phyloP scores from a whole-genome alignment of 1,284 basidiomycete genomes.

The Filobasidium uniguttulatum region DNA sequence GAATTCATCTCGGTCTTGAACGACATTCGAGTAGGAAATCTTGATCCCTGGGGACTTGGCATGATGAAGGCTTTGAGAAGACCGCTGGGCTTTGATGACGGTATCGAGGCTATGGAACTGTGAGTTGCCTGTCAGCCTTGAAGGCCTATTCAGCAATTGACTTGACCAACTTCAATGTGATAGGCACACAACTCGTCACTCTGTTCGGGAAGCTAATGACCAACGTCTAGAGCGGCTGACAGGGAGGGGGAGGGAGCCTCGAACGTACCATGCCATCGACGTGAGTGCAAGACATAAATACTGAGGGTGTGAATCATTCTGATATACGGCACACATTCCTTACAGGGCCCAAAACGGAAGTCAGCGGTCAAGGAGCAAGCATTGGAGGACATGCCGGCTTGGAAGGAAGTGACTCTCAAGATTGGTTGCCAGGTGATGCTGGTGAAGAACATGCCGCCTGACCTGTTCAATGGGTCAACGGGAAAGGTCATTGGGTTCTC shows the following conservation, averaged over 20 bases:
- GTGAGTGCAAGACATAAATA: slow-evolving; percentile 26
- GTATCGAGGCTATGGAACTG: slow-evolving; percentile 43
- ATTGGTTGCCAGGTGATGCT: slow-evolving; percentile 52
- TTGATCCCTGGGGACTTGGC: slow-evolving; percentile 46
- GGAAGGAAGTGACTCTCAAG: slow-evolving; percentile 47
- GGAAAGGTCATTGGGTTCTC: slow-evolving; percentile 61
- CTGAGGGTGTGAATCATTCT: not conserved
- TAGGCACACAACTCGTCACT: slow-evolving; percentile 68
- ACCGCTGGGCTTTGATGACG: slow-evolving; percentile 17
- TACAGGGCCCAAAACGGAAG: not conserved
- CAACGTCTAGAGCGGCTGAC: slow-evolving; percentile 43
- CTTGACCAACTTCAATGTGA: not conserved
- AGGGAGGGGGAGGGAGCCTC: slow-evolving; percentile 39
- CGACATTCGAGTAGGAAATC: slow-evolving; percentile 69
- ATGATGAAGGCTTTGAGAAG: slow-evolving; percentile 52
- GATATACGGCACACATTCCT: too few species aligned
- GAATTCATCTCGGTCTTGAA: slow-evolving; percentile 77
- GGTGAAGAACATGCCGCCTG: slow-evolving; percentile 62
- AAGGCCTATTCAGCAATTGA: not conserved
- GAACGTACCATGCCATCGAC: slow-evolving; percentile 46
- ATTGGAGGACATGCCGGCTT: slow-evolving; percentile 61
- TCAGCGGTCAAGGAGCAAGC: slow-evolving; percentile 51
- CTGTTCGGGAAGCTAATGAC: slow-evolving; percentile 62
- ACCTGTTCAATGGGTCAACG: slow-evolving; percentile 70
- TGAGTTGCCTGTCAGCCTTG: slow-evolving; percentile 23